Base-by-base conservation (phyloP, 2,329 filamentous ascomycete species). In the Daldinia eschscholtzii region DNA sequence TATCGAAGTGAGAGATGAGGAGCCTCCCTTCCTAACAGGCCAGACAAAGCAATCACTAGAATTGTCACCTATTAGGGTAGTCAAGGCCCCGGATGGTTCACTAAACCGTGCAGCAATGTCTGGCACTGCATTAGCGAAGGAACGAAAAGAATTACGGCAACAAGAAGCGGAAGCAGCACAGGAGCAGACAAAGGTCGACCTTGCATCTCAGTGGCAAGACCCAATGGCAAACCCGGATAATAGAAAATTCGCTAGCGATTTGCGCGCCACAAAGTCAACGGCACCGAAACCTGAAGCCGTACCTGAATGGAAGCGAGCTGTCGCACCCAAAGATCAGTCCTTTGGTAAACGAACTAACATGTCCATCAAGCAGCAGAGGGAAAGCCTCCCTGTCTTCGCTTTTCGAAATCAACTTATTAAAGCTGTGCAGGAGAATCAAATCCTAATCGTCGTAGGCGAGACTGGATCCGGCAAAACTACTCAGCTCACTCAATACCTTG, bases 381-480 rank as follows among this genome's bases (percentile, higher is more conserved):
- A 98, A 79, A 91, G 90, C 30, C 83, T 99, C 57, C 96, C 96
- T 0, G 94, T 98, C 0, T 99, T 84, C 81, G 92, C 91, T 60
- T 98, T 99, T 83, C 89, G 95, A 61, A 91, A 89, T 57, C 92
- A 97, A 76, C 87, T 99, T 33, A 91, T 98, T 71, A 89, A 97
- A 74, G 96, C 96, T 23, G 91, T 99, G 2, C 84, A 86, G 28
- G 91, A 93, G 42, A 96, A 99, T 77, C 95, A 98, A 77, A 87
- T 99, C 52, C 80, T 99, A 70, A 97, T 99, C 76, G 95, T 99
- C 0, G 95, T 99, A 58, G 96, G 96, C 75, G 96, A 99, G 79
- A 99, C 96, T 58, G 96, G 96, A 13, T 98, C 94, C 0, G 96
- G 96, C 73, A 99, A 99, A 81, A 99, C 96, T 0, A 99, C 96